Conservation (phyloP, 495 filamentous ascomycete genomes). For the Articulospora tetracladia region DNA sequence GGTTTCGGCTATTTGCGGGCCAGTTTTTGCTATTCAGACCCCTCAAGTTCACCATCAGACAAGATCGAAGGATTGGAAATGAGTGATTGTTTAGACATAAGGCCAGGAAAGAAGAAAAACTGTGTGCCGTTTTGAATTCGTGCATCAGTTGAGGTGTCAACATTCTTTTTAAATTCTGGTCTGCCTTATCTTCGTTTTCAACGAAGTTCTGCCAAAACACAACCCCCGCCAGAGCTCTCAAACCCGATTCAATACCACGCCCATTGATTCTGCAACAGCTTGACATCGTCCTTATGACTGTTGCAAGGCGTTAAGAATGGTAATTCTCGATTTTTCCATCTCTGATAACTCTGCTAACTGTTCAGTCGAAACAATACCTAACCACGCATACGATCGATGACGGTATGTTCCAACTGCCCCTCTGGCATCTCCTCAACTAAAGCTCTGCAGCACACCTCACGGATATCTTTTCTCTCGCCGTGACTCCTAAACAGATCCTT, state of each 20-base stretch:
- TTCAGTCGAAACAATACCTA: constrained; percentile 95
- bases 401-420: constrained; percentile 46
- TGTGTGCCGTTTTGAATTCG: no score
- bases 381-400: constrained; percentile 85
- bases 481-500: constrained; percentile 71
- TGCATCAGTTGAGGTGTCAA: no score
- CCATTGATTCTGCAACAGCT: not conserved
- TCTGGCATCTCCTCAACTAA: not conserved
- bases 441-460: constrained; percentile 65
- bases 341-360: not conserved
- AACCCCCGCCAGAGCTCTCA: constrained; percentile 23
- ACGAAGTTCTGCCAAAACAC: not conserved
- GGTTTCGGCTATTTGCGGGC: not conserved
- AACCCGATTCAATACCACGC: not conserved
- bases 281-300: not conserved
- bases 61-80: no score
- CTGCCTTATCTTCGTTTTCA: not conserved
- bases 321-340: not conserved
- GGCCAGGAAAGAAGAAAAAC: no score
- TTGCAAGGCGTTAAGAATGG: not conserved
- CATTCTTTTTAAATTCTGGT: not conserved
- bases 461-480: constrained; percentile 86
- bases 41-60: not conserved
- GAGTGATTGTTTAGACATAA: no score
- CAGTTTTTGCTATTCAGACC: not conserved